These are phyloP conservation scores for Zygoascus hellenicus DNA, from an alignment of 1,139 yeast species.

Conservation along the genomic window DNA sequence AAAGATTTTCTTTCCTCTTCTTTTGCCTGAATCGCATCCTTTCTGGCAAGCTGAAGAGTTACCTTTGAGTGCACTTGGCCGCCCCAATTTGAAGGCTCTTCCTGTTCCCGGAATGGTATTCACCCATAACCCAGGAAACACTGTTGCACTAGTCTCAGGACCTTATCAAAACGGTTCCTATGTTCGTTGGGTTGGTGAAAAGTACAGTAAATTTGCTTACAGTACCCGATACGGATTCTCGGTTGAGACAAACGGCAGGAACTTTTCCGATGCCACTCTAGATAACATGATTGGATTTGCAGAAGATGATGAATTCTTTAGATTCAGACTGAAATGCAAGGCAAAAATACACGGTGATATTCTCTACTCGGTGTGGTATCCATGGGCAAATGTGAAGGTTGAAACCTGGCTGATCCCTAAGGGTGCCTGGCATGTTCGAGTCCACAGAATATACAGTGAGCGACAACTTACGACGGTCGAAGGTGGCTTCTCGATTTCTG, in stretches of 20 bases:
- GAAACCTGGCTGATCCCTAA: slow-evolving; percentile 27
- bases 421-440: slow-evolving; percentile 26
- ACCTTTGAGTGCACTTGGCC: slow-evolving; percentile 11
- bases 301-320: slow-evolving; percentile 18
- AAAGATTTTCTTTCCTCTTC: slow-evolving; percentile 27
- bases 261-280: slow-evolving; percentile 18
- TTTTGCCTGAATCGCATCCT: slow-evolving; percentile 24
- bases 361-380: slow-evolving; percentile 27
- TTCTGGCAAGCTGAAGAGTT: slow-evolving; percentile 22
- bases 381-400: slow-evolving; percentile 25
- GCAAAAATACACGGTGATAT: slow-evolving; percentile 23
- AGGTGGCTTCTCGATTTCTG: slow-evolving; percentile 23
- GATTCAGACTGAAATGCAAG: slow-evolving; percentile 18
- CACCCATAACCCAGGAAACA: slow-evolving; percentile 25
- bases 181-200: slow-evolving; percentile 27
- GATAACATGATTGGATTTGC: slow-evolving; percentile 23
- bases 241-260: slow-evolving; percentile 21
- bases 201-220: slow-evolving; percentile 33
- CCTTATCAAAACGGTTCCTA: slow-evolving; percentile 25
- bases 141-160: slow-evolving; percentile 29
- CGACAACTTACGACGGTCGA: slow-evolving; percentile 17
- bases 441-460: slow-evolving; percentile 24
- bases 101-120: slow-evolving; percentile 26
- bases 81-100: slow-evolving; percentile 10
- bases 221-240: slow-evolving; percentile 31